Evolutionary conservation across 495 filamentous ascomycete species (phyloP), one percentile per base, ranked within the genome.

Genomic region (Darksidea phi): DNA sequence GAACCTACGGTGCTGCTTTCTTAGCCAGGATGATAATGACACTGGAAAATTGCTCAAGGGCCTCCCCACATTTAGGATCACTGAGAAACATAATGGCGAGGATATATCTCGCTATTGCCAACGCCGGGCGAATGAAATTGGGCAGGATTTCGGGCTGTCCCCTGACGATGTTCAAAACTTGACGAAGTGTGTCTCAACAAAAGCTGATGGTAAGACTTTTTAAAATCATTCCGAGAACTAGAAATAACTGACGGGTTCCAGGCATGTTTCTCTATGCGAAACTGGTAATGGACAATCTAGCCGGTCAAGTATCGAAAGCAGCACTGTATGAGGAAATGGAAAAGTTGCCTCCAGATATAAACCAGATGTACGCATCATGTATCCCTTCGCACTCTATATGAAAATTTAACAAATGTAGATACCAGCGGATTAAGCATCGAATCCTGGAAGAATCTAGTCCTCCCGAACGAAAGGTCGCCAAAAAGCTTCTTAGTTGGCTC

Each of bases 231-330:
- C n/a, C n/a, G 28, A 32, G 28, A 10, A n/a, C n/a, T n/a, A n/a
- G 28, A 32, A 32, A 3, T 3, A 32, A 32, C 28, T 32, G 10
- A 32, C 10, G 28, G 10, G 3, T 4, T 10, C 8, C 6, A 80
- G 78, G 75, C n/a, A 79, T 80, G 76, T 81, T 79, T 66, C 63
- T 81, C 1, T 79, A 71, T 57, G 76, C 76, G 32, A 69, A 67
- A 12, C 66, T 81, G 23, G 73, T 78, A 6, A 68, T 77, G 37
- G 55, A 69, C 12, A 74, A 80, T 52, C 54, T 81, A 12, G 42
- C 66, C 1, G 42, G 61, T 6, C 77, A 79, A 57, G 52, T 66
- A 3, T 69, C 61, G 10, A 36, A 45, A 17, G 48, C 48, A 15
- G 34, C 61, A 28, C 38, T 81, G 5, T 57, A 70, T 21, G 36